Evolutionary conservation across 306 rosid genomes (phyloP).

Genomic region (Cercis canadensis): DNA sequence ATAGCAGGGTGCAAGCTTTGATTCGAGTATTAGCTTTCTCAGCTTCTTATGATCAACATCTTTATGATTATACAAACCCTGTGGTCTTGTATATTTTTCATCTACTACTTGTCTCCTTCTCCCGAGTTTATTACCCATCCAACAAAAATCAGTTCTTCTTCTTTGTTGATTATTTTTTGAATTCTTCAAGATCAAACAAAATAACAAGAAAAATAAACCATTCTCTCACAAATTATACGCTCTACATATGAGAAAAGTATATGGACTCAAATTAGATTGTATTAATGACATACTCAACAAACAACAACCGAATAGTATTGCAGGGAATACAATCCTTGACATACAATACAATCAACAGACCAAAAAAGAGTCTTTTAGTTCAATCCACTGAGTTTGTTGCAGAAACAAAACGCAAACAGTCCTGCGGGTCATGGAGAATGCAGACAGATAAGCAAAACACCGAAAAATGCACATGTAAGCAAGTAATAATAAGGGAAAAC

Average conservation of each 20-base stretch:
- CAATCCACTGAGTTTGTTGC: conserved; percentile 18
- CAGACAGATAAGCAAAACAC: conserved; percentile 33
- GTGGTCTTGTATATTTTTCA: conserved; percentile 92
- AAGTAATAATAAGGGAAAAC: not conserved
- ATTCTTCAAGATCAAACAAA: conserved; percentile 43
- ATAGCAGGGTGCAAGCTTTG: conserved; percentile 96
- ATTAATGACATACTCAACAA: conserved; percentile 29
- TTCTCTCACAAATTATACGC: conserved; percentile 35
- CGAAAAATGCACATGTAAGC: not conserved
- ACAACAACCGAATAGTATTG: not conserved
- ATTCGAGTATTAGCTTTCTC: conserved; percentile 89
- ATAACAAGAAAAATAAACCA: conserved; percentile 34
- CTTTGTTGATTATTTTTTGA: conserved; percentile 32
- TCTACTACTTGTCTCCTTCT: conserved; percentile 92
- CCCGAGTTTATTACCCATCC: conserved; percentile 98
- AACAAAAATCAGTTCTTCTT: conserved; percentile 38
- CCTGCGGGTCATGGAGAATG: conserved; percentile 37
- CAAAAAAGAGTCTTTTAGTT: not conserved
- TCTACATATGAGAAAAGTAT: conserved; percentile 17
- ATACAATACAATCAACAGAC: conserved; percentile 37
- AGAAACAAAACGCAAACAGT: conserved; percentile 26
- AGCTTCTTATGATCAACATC: conserved; percentile 99
- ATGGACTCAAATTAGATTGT: conserved; percentile 1
- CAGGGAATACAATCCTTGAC: not conserved
- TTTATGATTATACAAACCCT: conserved; percentile 94